These are phyloP conservation scores for Golubevia pallescens DNA, from an alignment of 1,284 basidiomycete genomes.

Conservation along the genomic window DNA sequence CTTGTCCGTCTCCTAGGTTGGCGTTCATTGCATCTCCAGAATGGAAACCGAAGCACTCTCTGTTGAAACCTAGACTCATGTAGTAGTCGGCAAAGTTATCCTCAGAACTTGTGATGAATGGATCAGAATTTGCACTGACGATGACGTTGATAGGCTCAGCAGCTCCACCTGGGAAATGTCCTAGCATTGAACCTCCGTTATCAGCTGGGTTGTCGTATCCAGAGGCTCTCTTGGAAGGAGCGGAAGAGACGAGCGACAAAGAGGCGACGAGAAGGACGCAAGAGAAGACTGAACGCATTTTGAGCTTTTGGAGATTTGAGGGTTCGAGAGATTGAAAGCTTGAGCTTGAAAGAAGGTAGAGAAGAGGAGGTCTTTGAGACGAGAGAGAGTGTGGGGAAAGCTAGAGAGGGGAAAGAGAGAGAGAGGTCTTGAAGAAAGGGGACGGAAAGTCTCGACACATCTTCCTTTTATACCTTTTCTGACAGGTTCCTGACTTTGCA, in stretches of 20 bases:
- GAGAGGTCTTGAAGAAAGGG: too few species aligned
- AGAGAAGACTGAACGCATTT: conserved; percentile 10
- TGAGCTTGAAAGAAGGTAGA: too few species aligned
- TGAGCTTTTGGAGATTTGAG: not conserved
- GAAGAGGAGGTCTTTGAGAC: too few species aligned
- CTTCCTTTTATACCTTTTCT: too few species aligned
- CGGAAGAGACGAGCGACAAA: conserved; percentile 4
- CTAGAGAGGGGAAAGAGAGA: too few species aligned
- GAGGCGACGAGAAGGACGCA: conserved; percentile 4
- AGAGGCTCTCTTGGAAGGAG: conserved; percentile 2
- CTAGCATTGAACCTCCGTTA: conserved; percentile 67
- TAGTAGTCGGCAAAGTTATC: conserved; percentile 9
- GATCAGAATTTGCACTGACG: not conserved
- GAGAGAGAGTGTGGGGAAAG: too few species aligned
- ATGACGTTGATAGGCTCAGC: conserved; percentile 1
- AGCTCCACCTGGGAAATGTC: not conserved
- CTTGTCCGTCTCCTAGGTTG: conserved; percentile 74
- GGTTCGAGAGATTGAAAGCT: too few species aligned
- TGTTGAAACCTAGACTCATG: conserved; percentile 68
- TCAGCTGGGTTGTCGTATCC: conserved; percentile 68
- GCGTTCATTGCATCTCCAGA: conserved; percentile 72
- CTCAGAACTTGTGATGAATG: conserved; percentile 25
- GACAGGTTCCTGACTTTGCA: too few species aligned
- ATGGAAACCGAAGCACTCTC: conserved; percentile 74
- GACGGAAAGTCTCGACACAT: too few species aligned